These are phyloP conservation scores for Mycena olivaceomarginata DNA, from an alignment of 768 basidiomycete genomes.

Conservation along the genomic window DNA sequence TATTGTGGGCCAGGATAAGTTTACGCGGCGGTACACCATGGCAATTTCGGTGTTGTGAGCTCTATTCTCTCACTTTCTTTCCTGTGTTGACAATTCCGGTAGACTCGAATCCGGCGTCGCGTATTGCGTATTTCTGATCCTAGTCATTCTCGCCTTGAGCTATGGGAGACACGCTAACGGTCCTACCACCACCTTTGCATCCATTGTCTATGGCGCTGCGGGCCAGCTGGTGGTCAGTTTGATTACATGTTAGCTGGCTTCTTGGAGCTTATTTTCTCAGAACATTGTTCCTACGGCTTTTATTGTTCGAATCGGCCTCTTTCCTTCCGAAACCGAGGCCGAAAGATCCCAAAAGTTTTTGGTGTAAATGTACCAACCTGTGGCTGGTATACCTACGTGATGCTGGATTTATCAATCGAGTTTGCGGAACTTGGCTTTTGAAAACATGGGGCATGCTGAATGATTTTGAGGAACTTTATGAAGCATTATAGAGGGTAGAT, in stretches of 20 bases:
- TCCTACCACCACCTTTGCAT: background rate
- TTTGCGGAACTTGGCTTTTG: too few relatives aligned
- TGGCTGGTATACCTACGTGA: too few relatives aligned
- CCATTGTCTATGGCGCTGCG: conserved; percentile 6
- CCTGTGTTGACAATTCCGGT: background rate
- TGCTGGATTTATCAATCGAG: too few relatives aligned
- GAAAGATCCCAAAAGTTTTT: background rate
- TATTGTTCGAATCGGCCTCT: conserved; percentile 17
- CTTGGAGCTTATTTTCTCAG: background rate
- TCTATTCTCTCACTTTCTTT: background rate
- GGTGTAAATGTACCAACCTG: background rate
- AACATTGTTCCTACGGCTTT: conserved; percentile 27
- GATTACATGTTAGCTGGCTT: background rate
- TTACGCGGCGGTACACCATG: background rate
- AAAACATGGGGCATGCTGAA: too few relatives aligned
- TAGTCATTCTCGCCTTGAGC: conserved; percentile 16
- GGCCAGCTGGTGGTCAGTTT: conserved; percentile 22
- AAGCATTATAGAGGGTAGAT: too few relatives aligned
- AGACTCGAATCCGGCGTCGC: conserved; percentile 29
- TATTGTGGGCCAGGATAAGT: conserved; percentile 8
- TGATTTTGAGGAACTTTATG: too few relatives aligned
- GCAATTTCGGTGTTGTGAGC: conserved; percentile 21
- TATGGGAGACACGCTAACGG: conserved; percentile 9
- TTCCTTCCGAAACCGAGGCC: conserved; percentile 3
- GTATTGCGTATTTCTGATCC: conserved; percentile 1